A percentile compares a stretch with the other conserved stretches of the same genome.
phyloP scores from a whole-genome alignment of 2,329 filamentous ascomycete species.

The Cladophialophora immunda region DNA sequence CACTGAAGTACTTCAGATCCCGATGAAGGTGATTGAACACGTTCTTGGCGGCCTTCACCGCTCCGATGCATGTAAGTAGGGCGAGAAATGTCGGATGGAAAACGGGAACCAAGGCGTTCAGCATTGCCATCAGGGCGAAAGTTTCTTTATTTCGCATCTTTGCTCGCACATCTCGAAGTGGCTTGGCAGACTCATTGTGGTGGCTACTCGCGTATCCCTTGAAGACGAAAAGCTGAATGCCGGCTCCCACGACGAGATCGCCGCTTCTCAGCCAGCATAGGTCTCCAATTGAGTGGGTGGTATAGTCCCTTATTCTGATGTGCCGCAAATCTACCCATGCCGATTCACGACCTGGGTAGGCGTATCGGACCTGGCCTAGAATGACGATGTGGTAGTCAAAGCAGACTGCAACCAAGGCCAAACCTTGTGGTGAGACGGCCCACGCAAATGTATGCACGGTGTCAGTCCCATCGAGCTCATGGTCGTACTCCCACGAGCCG shows the following conservation, averaged over 20 bases:
- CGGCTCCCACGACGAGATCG: constrained; percentile 84
- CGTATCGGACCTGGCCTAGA: constrained; percentile 86
- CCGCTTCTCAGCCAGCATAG: constrained; percentile 90
- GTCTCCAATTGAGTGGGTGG: constrained; percentile 89
- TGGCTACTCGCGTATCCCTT: constrained; percentile 52
- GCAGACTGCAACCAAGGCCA: constrained; percentile 90
- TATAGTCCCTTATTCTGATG: constrained; percentile 80
- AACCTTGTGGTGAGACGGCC: constrained; percentile 88
- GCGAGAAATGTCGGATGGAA: constrained; percentile 89
- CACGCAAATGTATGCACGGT: constrained; percentile 88
- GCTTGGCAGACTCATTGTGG: constrained; percentile 30
- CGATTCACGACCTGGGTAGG: constrained; percentile 87
- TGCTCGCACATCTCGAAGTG: constrained; percentile 24
- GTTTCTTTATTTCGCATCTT: constrained; percentile 23
- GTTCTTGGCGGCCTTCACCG: constrained; percentile 73
- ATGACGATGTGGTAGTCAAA: constrained; percentile 86
- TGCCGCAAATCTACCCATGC: constrained; percentile 88
- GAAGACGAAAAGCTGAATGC: constrained; percentile 89
- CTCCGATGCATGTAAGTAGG: constrained; percentile 85
- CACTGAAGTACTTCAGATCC: constrained; percentile 81
- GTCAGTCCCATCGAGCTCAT: constrained; percentile 76
- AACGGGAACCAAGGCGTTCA: constrained; percentile 87
- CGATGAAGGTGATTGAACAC: constrained; percentile 77
- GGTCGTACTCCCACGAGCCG: constrained; percentile 80
- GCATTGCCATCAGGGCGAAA: constrained; percentile 51